Base-by-base conservation (phyloP, 345 rosid genomes). In the Citrus inodora region DNA sequence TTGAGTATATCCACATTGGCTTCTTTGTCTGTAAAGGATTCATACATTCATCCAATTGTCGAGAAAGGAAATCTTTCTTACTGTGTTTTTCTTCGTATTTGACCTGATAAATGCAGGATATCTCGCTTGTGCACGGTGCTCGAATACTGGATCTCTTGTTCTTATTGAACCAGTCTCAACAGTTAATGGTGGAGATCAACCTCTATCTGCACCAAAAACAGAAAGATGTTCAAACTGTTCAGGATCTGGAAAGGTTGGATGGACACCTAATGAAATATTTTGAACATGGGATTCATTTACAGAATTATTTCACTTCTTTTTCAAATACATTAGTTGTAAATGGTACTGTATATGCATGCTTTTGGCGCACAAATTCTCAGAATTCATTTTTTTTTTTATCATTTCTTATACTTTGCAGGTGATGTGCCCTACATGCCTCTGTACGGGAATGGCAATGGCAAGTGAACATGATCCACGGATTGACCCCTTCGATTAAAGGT, bases 381-480 rank as follows among this genome's bases (percentile, higher is more conserved):
- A 2, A 17, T 76, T 55, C 21, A 17, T 8, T 25, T 51, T 32
- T 13, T 17, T 17, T 24, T 40, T 40, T 0, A 53, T 25, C 6
- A 5, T 38, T 73, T 4, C 22, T 32, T 22, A 30, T 42, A 5
- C 77, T 73, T 74, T 78, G 75, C 86, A 95, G 98, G 99, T 95
- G 42, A 95, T 95, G 99, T 95, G 98, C 55, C 99, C 99, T 11
- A 93, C 98, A 60, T 95, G 99, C 85, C 96, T 95, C 32, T 95
- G 99, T 86, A 95, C 99, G 61, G 99, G 99, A 74, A 93, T 93
- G 99, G 98, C 98, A 59, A 95, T 95, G 99, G 99, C 98, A 14
- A 95, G 99, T 46, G 98, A 95, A 77, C 99, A 95, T 1, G 98
- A 95, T 78, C 98, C 96, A 10, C 84, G 98, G 24, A 93, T 95